Conservation (phyloP, 2,329 filamentous ascomycete species). For the Fusarium sp. region DNA sequence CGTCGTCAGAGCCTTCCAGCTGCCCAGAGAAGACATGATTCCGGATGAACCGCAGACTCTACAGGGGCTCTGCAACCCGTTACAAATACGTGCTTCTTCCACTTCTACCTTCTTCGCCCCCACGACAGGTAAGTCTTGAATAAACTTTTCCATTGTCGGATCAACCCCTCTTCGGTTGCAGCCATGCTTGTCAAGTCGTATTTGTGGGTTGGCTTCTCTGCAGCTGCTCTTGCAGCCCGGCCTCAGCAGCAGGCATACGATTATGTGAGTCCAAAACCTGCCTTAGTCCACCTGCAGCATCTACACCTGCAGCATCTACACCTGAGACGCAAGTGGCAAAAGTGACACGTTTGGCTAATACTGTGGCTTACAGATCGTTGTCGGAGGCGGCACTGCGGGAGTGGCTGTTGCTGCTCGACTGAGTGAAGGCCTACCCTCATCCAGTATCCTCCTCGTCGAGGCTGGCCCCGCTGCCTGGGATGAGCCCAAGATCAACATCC, state of each 20-base stretch:
- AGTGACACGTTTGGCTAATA: constrained; percentile 37
- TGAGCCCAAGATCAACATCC: constrained; percentile 49
- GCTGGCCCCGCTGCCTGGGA: constrained; percentile 45
- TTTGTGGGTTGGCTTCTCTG: constrained; percentile 30
- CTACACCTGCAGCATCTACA: not conserved
- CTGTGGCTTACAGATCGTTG: constrained; percentile 41
- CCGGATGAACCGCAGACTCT: not conserved
- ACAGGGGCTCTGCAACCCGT: not conserved
- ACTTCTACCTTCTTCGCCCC: not conserved
- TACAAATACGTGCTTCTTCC: not conserved
- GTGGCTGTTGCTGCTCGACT: constrained; percentile 49
- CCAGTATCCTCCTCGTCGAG: constrained; percentile 48
- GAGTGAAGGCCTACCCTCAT: constrained; percentile 45
- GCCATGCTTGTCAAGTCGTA: constrained; percentile 32
- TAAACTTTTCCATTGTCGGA: not conserved
- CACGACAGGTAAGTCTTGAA: not conserved
- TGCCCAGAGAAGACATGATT: not conserved
- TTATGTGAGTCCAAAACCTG: constrained; percentile 31
- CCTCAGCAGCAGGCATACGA: constrained; percentile 26
- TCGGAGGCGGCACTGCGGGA: constrained; percentile 52
- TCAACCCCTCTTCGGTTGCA: not conserved
- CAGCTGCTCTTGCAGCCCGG: constrained; percentile 29
- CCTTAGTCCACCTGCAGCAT: not conserved
- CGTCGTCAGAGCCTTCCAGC: not conserved
- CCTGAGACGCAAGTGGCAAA: not conserved